Evolutionary conservation across 768 basidiomycete genomes (phyloP).

Genomic region (Podaxis sp.): DNA sequence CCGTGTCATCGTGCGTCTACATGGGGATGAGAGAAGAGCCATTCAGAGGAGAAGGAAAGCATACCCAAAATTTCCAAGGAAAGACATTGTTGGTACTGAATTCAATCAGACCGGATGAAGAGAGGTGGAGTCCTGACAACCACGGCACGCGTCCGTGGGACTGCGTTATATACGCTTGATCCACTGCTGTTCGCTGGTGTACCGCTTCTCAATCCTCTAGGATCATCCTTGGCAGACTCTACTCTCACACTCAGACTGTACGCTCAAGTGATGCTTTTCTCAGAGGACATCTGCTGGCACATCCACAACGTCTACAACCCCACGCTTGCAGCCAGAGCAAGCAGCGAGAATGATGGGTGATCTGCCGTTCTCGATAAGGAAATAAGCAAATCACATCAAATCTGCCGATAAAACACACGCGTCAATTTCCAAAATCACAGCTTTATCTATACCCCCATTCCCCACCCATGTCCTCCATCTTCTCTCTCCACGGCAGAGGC

Average conservation of each 20-base stretch:
- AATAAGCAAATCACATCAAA: constrained; percentile 2
- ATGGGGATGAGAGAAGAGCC: background rate
- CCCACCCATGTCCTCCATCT: constrained; percentile 24
- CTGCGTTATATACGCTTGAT: too few species aligned
- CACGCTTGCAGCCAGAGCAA: too few species aligned
- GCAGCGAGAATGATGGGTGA: background rate
- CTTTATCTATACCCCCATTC: background rate
- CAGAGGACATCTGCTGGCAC: too few species aligned
- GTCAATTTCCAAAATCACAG: background rate
- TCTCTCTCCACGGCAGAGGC: constrained; percentile 58
- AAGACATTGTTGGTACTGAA: constrained; percentile 6
- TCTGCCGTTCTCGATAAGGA: constrained; percentile 2
- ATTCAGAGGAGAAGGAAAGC: background rate
- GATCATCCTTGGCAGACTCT: too few species aligned
- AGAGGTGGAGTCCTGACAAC: background rate
- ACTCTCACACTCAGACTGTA: too few species aligned
- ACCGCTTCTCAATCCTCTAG: too few species aligned
- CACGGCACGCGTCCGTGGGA: background rate
- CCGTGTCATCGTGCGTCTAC: constrained; percentile 12
- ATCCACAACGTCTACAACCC: too few species aligned
- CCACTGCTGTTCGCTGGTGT: too few species aligned
- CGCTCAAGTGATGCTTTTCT: too few species aligned
- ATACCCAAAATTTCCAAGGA: constrained; percentile 11
- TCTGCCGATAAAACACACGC: background rate
- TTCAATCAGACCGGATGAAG: too few species aligned